Conservation (phyloP, 257 asterid genomes). For the Coffea eugenioides region DNA sequence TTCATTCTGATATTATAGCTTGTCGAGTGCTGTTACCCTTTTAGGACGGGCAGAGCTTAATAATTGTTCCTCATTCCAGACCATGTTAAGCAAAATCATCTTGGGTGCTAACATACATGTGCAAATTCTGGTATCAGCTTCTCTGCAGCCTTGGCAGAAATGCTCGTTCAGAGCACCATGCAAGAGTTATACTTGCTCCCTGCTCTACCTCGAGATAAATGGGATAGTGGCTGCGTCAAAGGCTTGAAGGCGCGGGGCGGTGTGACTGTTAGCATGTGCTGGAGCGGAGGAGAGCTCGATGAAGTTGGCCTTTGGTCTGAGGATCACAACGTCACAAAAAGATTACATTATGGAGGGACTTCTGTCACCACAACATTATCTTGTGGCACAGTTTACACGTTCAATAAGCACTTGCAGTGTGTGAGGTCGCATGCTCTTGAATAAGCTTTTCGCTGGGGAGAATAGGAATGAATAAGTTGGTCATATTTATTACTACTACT, state of each 20-base stretch:
- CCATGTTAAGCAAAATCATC: not conserved
- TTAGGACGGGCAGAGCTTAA: not conserved
- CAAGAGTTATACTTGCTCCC: conserved; percentile 68
- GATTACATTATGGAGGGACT: conserved; percentile 49
- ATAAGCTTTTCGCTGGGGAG: not conserved
- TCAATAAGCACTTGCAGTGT: conserved; percentile 50
- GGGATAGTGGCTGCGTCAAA: conserved; percentile 58
- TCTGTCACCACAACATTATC: conserved; percentile 33
- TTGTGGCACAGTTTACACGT: conserved; percentile 55
- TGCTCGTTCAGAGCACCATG: conserved; percentile 73
- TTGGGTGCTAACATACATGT: conserved; percentile 14
- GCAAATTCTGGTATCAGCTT: conserved; percentile 38
- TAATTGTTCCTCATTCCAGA: not conserved
- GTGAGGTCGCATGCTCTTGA: conserved; percentile 28
- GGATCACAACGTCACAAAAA: conserved; percentile 31
- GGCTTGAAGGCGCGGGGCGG: conserved; percentile 73
- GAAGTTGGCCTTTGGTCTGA: conserved; percentile 60
- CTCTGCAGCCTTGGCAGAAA: conserved; percentile 75
- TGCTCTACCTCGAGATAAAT: conserved; percentile 68
- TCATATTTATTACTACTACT: not conserved
- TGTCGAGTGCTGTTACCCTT: not conserved
- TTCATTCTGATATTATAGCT: not conserved
- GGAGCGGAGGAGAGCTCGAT: conserved; percentile 65
- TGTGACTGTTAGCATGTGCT: conserved; percentile 53
- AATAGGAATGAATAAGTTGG: not conserved